Base-by-base conservation (phyloP, 225 moss, liverwort and hornwort genomes). In the Asterella californica region DNA sequence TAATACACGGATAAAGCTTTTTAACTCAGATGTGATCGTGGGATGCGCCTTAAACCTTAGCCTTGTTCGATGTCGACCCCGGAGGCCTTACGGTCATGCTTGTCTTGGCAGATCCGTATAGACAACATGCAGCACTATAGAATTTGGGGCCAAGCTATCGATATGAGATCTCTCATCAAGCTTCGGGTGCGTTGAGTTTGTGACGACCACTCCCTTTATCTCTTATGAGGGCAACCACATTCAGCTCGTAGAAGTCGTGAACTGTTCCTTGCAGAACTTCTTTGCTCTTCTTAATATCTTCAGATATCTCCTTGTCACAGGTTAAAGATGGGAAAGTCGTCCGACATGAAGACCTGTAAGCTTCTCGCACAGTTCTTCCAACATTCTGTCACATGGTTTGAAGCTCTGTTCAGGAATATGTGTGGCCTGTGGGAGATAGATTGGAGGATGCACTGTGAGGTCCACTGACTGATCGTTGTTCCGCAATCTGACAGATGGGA, bases 301-400 rank as follows among this genome's bases (percentile, higher is more conserved):
- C 4, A 24, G 37, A 0, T 69, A 12, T n/a, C 52, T 30, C 18
- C 8, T 61, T 76, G 62, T 7, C 72, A 74, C 90, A 97, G 96
- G 79, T 97, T 32, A 90, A 91, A 82, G 91, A 78, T 77, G 94
- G 94, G 54, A 94, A 94, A 84, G 86, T 97, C n/a, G 85, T 83
- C n/a, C 83, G 87, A 10, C 96, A 97, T 64, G 90, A 92, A 78
- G 96, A 97, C 76, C 76, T 94, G 96, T 97, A 89, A 91, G 96
- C 86, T 27, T 19, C n/a, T 78, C 15, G 6, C 5, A 15, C 27
- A 8, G 8, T 54, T 8, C 30, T 12, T 52, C 52, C 52, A n/a
- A 27, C 47, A 11, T 27, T 11, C 24, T n/a, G 25, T 15, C 14
- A 15, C 15, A 24, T 71, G n/a, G n/a, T 46, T 71, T 25, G 9